Conservation (phyloP, 768 basidiomycete genomes). For the Russula virescens region DNA sequence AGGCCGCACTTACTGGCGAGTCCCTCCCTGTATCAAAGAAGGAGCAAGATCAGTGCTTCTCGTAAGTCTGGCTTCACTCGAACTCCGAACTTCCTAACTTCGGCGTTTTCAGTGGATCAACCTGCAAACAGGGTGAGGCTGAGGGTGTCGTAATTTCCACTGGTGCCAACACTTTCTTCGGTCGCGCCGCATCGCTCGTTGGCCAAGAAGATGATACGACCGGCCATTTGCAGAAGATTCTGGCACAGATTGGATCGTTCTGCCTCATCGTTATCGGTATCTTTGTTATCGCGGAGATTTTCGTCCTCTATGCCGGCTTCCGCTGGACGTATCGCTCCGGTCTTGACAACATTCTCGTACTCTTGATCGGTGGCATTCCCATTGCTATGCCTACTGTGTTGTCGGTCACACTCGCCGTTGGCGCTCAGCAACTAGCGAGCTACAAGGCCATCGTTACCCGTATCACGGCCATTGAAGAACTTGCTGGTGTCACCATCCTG, state of each 20-base stretch:
- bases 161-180: slow-evolving; percentile 97
- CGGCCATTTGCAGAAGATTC: slow-evolving; percentile 97
- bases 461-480: slow-evolving; percentile 98
- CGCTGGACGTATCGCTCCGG: slow-evolving; percentile 86
- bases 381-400: slow-evolving; percentile 99
- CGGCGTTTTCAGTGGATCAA: slow-evolving; percentile 64
- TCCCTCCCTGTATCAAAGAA: slow-evolving; percentile 93
- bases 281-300: slow-evolving; percentile 91
- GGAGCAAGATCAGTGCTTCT: slow-evolving; percentile 94
- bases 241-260: slow-evolving; percentile 97
- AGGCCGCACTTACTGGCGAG: slow-evolving; percentile 97
- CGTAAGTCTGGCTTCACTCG: slow-evolving; percentile 49
- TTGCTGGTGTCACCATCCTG: slow-evolving; percentile 96
- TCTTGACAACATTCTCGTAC: slow-evolving; percentile 95
- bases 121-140: slow-evolving; percentile 98
- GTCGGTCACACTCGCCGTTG: slow-evolving; percentile 97
- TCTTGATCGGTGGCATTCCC: slow-evolving; percentile 99
- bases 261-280: slow-evolving; percentile 94
- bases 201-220: slow-evolving; percentile 97
- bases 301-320: slow-evolving; percentile 92
- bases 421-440: slow-evolving; percentile 97
- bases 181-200: slow-evolving; percentile 95
- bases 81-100: slow-evolving; percentile 13
- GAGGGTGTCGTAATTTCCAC: slow-evolving; percentile 99
- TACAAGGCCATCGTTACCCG: slow-evolving; percentile 99